These are phyloP conservation scores for Thermothelomyces thermophilus DNA, from an alignment of 2,329 filamentous ascomycete genomes.

Conservation along the genomic window DNA sequence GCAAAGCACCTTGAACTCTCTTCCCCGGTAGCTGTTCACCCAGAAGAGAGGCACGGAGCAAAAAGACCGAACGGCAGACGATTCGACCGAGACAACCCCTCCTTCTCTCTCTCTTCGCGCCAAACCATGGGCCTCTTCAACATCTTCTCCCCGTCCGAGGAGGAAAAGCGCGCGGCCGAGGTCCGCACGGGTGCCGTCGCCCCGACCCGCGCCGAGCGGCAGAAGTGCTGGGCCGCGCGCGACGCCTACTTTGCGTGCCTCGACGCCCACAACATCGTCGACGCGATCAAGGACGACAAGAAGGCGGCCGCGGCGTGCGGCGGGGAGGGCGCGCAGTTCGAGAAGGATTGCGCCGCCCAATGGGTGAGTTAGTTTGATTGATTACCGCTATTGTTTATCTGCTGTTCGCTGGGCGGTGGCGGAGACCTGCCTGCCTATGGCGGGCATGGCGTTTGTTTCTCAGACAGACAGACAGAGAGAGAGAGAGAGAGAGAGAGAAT, in stretches of 20 bases:
- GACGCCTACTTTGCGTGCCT: conserved; percentile 86
- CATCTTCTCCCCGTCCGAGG: conserved; percentile 31
- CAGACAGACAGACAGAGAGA: too few species aligned
- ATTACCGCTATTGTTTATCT: too few species aligned
- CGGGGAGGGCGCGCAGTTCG: conserved; percentile 52
- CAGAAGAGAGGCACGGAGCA: too few species aligned
- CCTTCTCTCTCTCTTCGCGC: too few species aligned
- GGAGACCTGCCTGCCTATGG: not conserved
- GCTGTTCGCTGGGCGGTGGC: too few species aligned
- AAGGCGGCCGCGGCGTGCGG: conserved; percentile 36
- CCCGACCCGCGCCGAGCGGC: conserved; percentile 76
- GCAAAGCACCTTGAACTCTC: too few species aligned
- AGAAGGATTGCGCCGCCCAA: conserved; percentile 77
- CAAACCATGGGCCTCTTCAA: conserved; percentile 44
- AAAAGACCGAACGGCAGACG: too few species aligned
- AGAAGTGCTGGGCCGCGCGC: conserved; percentile 81
- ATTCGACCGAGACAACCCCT: too few species aligned
- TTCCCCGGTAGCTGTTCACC: too few species aligned
- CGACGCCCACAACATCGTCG: conserved; percentile 73
- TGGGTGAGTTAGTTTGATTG: conserved; percentile 63
- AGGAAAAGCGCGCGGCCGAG: conserved; percentile 45
- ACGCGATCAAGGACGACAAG: conserved; percentile 46
- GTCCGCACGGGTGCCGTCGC: conserved; percentile 58
- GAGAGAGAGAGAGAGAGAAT: too few species aligned
- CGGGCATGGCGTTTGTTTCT: too few species aligned